Percentiles rank a stretch among this genome's conserved stretches.
phyloP scores from a whole-genome alignment of 2,329 filamentous ascomycete species.

The Botrytis galanthina region DNA sequence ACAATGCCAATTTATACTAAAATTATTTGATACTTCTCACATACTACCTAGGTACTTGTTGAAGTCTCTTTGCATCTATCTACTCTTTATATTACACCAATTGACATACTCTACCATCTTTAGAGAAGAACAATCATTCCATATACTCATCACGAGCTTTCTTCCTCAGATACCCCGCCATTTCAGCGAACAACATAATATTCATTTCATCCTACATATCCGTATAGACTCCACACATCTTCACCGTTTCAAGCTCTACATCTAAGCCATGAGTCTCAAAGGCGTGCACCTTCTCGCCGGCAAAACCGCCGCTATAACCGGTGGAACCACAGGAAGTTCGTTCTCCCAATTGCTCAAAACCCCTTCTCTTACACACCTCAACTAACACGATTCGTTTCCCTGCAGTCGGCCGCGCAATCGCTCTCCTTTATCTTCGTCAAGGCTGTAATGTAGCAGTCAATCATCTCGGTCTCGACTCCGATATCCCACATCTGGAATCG shows the following conservation, averaged over 20 bases:
- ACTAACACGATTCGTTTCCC: neutral
- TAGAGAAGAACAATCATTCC: neutral
- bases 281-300: slow-evolving; percentile 10
- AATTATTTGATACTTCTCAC: neutral
- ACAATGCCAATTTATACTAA: neutral
- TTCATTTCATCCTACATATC: neutral
- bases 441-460: slow-evolving; percentile 79
- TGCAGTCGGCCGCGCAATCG: slow-evolving; percentile 76
- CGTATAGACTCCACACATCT: neutral
- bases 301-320: slow-evolving; percentile 21
- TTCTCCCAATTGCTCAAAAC: slow-evolving; percentile 40
- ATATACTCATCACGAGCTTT: neutral
- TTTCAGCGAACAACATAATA: neutral
- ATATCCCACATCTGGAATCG: slow-evolving; percentile 52
- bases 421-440: slow-evolving; percentile 73
- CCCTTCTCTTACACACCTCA: neutral
- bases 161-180: neutral
- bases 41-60: neutral
- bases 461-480: slow-evolving; percentile 62
- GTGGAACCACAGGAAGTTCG: slow-evolving; percentile 21
- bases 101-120: neutral
- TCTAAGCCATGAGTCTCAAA: neutral
- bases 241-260: neutral
- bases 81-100: neutral
- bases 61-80: neutral